These are phyloP conservation scores for Chondrostereum purpureum DNA, from an alignment of 1,284 basidiomycete genomes.

Conservation along the genomic window DNA sequence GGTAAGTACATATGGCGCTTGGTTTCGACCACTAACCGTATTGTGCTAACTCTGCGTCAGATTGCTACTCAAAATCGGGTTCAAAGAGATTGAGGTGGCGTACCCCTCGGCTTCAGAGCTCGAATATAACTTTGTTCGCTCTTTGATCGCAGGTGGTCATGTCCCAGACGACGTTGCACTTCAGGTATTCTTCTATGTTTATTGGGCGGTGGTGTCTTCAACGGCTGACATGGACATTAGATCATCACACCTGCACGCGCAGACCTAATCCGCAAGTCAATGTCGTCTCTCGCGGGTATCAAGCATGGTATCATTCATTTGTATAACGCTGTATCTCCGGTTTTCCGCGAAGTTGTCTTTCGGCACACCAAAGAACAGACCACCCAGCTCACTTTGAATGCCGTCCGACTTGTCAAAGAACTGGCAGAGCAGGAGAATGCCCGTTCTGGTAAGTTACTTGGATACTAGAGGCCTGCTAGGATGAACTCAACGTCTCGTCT, in stretches of 20 bases:
- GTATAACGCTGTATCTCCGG: slow-evolving; percentile 85
- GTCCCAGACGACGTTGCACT: slow-evolving; percentile 87
- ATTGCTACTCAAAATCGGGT: slow-evolving; percentile 69
- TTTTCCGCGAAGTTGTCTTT: slow-evolving; percentile 87
- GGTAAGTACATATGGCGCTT: slow-evolving; percentile 28
- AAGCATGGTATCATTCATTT: slow-evolving; percentile 88
- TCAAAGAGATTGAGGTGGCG: slow-evolving; percentile 88
- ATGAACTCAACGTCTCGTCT: neutral
- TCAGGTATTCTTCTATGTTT: slow-evolving; percentile 72
- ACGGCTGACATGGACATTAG: no score
- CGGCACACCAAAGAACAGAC: slow-evolving; percentile 79
- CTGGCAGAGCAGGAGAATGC: slow-evolving; percentile 68
- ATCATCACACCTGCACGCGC: slow-evolving; percentile 81
- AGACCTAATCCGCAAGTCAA: slow-evolving; percentile 78
- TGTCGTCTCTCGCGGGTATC: slow-evolving; percentile 75
- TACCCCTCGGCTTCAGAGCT: slow-evolving; percentile 86
- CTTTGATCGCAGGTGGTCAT: slow-evolving; percentile 64
- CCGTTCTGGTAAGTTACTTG: slow-evolving; percentile 33
- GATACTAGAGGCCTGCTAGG: neutral
- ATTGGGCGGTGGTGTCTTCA: no score
- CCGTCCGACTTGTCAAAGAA: slow-evolving; percentile 73
- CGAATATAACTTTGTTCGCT: slow-evolving; percentile 80
- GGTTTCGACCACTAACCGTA: neutral
- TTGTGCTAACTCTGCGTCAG: slow-evolving; percentile 7
- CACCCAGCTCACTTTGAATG: slow-evolving; percentile 69